Evolutionary conservation across 1,139 yeast genomes (phyloP).

Genomic region (Kluyveromyces sp.): DNA sequence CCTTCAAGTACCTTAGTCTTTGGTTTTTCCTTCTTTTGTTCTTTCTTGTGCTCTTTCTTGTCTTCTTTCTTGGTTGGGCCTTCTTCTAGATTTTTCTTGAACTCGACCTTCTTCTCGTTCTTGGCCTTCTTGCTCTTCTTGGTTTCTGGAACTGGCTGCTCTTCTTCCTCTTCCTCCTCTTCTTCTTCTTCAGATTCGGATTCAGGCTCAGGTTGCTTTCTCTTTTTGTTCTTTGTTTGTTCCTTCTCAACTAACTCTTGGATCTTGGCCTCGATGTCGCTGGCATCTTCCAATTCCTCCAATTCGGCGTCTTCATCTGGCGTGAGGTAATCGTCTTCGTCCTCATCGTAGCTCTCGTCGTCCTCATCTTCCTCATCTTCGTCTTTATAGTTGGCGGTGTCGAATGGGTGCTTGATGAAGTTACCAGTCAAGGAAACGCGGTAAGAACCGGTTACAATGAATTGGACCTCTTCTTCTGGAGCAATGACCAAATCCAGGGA

Average conservation of each 20-base stretch:
- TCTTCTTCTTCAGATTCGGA: slow-evolving; percentile 25
- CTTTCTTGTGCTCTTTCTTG: slow-evolving; percentile 42
- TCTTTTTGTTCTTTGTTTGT: slow-evolving; percentile 34
- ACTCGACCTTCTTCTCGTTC: slow-evolving; percentile 69
- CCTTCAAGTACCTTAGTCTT: slow-evolving; percentile 80
- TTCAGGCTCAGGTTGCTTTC: slow-evolving; percentile 34
- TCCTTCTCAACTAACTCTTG: slow-evolving; percentile 38
- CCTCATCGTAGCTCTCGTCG: slow-evolving; percentile 33
- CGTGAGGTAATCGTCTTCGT: slow-evolving; percentile 71
- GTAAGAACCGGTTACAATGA: slow-evolving; percentile 93
- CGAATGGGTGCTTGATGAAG: slow-evolving; percentile 88
- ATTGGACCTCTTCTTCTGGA: slow-evolving; percentile 90
- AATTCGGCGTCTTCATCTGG: slow-evolving; percentile 77
- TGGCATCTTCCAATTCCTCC: slow-evolving; percentile 62
- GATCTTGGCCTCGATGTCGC: slow-evolving; percentile 41
- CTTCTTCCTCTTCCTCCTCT: slow-evolving; percentile 27
- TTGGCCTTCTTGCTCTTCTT: slow-evolving; percentile 35
- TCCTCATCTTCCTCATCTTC: slow-evolving; percentile 46
- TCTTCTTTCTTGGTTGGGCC: slow-evolving; percentile 61
- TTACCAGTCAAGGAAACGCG: slow-evolving; percentile 90
- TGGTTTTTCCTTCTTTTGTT: slow-evolving; percentile 35
- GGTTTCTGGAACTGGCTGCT: slow-evolving; percentile 17
- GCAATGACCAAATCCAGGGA: slow-evolving; percentile 80
- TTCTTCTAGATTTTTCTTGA: slow-evolving; percentile 84
- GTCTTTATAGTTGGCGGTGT: slow-evolving; percentile 41